These are phyloP conservation scores for Epichloe scottii DNA, from an alignment of 2,329 filamentous ascomycete species.

Conservation along the genomic window DNA sequence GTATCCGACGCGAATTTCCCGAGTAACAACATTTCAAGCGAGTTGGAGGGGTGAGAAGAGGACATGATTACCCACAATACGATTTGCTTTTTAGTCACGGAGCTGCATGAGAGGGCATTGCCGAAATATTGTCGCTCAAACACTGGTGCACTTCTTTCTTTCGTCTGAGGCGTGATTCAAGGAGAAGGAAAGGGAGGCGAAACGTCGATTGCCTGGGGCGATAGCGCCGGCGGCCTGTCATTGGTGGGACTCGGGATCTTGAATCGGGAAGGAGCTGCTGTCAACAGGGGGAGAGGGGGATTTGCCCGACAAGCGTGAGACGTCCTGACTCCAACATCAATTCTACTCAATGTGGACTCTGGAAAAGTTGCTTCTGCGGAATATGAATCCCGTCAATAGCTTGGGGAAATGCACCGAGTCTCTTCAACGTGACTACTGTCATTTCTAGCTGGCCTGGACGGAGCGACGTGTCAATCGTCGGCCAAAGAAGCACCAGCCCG, in stretches of 20 bases:
- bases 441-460: no score
- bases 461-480: no score
- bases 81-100: no score
- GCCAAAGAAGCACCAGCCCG: background rate
- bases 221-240: background rate
- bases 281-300: conserved; percentile 2
- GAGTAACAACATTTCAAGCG: no score
- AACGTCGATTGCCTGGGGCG: conserved; percentile 4
- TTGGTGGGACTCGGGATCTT: background rate
- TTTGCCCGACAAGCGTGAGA: conserved; percentile 2
- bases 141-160: background rate
- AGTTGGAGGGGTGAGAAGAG: no score
- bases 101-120: no score
- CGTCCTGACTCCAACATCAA: background rate
- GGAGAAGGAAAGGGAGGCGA: conserved; percentile 3
- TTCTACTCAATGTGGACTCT: background rate
- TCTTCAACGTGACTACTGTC: no score
- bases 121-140: background rate
- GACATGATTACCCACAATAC: no score
- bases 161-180: conserved; percentile 1
- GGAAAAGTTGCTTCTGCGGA: no score
- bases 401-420: no score
- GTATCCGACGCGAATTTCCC: no score
- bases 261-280: conserved; percentile 1
- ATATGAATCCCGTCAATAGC: no score